Evolutionary conservation across 495 filamentous ascomycete genomes (phyloP), one percentile per base, ranked within the genome.

Genomic region (Hypomontagnella submonticulosa): DNA sequence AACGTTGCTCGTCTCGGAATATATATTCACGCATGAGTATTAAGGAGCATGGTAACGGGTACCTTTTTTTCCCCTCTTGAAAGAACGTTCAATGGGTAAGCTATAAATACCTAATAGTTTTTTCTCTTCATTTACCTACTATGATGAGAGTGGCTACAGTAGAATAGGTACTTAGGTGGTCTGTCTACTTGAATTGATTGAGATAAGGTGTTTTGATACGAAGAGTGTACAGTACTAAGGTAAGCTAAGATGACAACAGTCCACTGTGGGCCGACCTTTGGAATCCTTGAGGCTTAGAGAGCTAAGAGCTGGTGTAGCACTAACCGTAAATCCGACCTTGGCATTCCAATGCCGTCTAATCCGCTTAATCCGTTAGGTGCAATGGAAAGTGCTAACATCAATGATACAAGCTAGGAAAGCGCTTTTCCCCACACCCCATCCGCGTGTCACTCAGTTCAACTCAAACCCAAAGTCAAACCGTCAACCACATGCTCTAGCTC

Each of bases 1-100:
- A 70, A 70, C 67, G 62, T 55, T 70, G 41, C 52, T 63, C 48
- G 67, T 70, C 61, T 70, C 61, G 61, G 52, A 66, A 66, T 44
- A 12, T 37, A 38, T 54, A 12, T 47, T 9, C 33, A 48, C 10
- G 15, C 42, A 16, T 46, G 19, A 23, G 23, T 18, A 55, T 52
- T 57, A 58, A 43, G 57, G 37, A 51, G 5, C 33, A 42, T 23
- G 38, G 23, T 8, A 53, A 27, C 37, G 4, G 6, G 4, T 36
- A 33, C 15, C 7, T 37, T 20, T 32, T 20, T 34, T 8, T 4
- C 5, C 30, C 32, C 6, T 27, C 32, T 27, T 27, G 23, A 6
- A 27, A 27, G 23, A 27, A 27, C 6, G 6, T 27, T 27, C 23
- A 27, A 27, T 27, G 23, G 23, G 23, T 3, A 27, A n/a, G n/a